Conservation (phyloP, 1,139 yeast species). For the Debaryomyces coudertii region DNA sequence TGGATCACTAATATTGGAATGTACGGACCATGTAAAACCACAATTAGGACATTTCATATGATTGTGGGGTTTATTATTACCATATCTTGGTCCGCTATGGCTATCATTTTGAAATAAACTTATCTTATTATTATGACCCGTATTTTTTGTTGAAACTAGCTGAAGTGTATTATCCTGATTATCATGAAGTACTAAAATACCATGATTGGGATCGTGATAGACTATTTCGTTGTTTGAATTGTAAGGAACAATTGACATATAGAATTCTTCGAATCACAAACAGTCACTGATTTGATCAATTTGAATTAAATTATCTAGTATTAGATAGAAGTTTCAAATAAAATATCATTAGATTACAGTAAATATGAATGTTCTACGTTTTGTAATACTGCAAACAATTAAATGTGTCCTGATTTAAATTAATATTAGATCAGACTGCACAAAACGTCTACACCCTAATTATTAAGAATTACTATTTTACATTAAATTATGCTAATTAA, state of each 20-base stretch:
- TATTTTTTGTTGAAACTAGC: conserved; percentile 25
- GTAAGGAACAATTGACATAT: conserved; percentile 47
- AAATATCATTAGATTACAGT: background rate
- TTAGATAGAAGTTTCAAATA: background rate
- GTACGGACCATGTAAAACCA: conserved; percentile 35
- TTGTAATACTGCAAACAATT: background rate
- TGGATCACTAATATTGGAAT: background rate
- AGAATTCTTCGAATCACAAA: conserved; percentile 1
- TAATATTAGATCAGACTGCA: conserved; percentile 5
- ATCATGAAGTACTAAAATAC: conserved; percentile 50
- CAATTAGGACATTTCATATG: conserved; percentile 45
- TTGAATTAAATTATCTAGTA: background rate
- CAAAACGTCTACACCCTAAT: background rate
- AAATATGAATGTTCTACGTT: background rate
- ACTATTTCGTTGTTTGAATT: conserved; percentile 35
- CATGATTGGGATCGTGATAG: conserved; percentile 43
- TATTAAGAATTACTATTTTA: conserved; percentile 7
- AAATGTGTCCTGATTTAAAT: background rate
- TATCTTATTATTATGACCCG: conserved; percentile 7
- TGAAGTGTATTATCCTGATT: conserved; percentile 44
- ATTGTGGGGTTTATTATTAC: conserved; percentile 8
- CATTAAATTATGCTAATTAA: conserved; percentile 10
- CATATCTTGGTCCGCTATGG: conserved; percentile 7
- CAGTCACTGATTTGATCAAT: background rate
- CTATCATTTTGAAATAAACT: conserved; percentile 1